Evolutionary conservation across 208 protist genomes (phyloP), one percentile per base, ranked within the genome.

Genomic region (Leishmania braziliensis): DNA sequence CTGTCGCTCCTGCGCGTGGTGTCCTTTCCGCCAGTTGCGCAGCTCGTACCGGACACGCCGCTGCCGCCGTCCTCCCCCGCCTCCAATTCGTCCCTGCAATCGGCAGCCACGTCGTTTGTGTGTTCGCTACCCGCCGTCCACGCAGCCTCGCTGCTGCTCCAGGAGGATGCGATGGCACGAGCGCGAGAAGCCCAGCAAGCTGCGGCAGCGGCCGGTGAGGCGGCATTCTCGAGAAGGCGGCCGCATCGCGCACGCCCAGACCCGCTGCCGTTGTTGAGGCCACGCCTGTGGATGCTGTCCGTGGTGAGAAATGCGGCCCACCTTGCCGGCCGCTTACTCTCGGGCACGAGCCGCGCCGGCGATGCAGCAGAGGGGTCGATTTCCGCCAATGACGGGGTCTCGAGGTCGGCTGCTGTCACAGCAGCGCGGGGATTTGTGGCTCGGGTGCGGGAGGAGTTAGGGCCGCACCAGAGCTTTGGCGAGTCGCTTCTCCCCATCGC

Each of bases 381-480:
- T 46, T 76, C 72, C 1, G 33, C 39, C 72, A 23, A 58, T 62
- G 72, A 76, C 51, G 72, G 72, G 5, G 72, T 76, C 51, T 48
- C 72, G 72, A 29, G 72, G 33, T 60, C 72, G n/a, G 74, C 74
- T 33, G 75, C 84, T 4, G 76, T 87, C 23, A 14, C 71, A 39
- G 83, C 77, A 9, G 76, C 79, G 3, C 63, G 54, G 10, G 75
- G 33, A 6, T 86, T 81, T 12, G 46, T 84, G 29, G 78, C 33
- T 4, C 77, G 43, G 12, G 79, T 86, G 23, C 75, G 74, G 48
- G 86, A 90, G 60, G 86, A 90, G 71, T 76, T 90, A 20, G 86
- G 86, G 8, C 86, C 86, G 0, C 84, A 79, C 46, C 86, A 88
- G 51, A 33, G 62, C 63, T 79, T 65, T 10, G 48, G 74, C n/a